phyloP scores from a whole-genome alignment of 371 early-diverging fungal species.

The Mycotypha africana region DNA sequence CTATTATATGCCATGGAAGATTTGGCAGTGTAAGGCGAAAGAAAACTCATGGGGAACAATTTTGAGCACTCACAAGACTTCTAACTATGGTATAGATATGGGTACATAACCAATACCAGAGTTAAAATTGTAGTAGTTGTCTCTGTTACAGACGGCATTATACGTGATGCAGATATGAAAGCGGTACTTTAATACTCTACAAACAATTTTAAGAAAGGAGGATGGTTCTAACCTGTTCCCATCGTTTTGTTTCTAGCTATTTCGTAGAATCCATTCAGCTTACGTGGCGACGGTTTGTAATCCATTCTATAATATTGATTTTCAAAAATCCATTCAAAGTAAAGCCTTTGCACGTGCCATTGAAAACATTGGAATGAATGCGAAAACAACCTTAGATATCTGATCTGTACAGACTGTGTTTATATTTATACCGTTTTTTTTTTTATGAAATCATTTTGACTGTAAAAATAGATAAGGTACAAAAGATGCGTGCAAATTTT shows the following conservation, averaged over 20 bases:
- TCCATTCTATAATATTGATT: conserved; percentile 73
- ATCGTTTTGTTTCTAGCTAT: conserved; percentile 45
- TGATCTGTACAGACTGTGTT: too few relatives aligned
- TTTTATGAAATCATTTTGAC: too few relatives aligned
- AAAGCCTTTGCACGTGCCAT: conserved; percentile 54
- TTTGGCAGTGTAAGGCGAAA: conserved; percentile 59
- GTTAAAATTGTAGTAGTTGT: conserved; percentile 77
- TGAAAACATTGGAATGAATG: conserved; percentile 46
- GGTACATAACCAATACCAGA: conserved; percentile 83
- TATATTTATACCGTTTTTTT: too few relatives aligned
- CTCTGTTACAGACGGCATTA: conserved; percentile 67
- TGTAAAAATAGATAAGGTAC: too few relatives aligned
- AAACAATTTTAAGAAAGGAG: neutral
- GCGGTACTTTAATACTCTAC: conserved; percentile 49
- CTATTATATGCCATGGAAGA: conserved; percentile 85
- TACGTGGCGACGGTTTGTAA: conserved; percentile 76
- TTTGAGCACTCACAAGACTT: too few relatives aligned
- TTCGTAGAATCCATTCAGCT: conserved; percentile 74
- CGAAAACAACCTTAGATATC: conserved; percentile 22
- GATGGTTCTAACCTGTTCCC: neutral
- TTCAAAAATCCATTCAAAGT: conserved; percentile 50
- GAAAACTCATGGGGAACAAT: neutral
- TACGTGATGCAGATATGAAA: conserved; percentile 78
- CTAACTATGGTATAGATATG: conserved; percentile 72
- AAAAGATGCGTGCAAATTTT: too few relatives aligned